Conservation (phyloP, 495 filamentous ascomycete species). For the Staphylotrichum tortipilum region DNA sequence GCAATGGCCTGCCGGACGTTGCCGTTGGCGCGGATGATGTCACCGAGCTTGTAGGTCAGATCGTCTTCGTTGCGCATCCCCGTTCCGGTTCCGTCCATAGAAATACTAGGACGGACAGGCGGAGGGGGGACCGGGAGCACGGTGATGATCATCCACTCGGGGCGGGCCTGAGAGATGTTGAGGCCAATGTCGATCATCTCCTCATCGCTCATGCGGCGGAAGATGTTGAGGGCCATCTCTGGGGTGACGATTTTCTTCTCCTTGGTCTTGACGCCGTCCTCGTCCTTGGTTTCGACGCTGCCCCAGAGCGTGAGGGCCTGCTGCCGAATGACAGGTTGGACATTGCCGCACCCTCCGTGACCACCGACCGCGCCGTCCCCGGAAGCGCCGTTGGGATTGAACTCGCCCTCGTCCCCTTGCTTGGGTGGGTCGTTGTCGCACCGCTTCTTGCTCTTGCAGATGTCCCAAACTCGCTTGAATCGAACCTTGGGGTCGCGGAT, state of each 20-base stretch:
- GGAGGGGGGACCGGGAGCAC: conserved; percentile 92
- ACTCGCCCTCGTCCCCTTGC: conserved; percentile 47
- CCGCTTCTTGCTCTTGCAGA: conserved; percentile 75
- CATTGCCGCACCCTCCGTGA: conserved; percentile 91
- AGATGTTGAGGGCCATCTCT: conserved; percentile 70
- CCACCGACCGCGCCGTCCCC: conserved; percentile 17
- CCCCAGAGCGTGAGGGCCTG: conserved; percentile 73
- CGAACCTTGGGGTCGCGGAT: conserved; percentile 85
- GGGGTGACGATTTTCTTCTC: conserved; percentile 85
- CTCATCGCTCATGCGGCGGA: conserved; percentile 68
- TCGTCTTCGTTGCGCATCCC: conserved; percentile 94
- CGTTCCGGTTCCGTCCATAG: conserved; percentile 77
- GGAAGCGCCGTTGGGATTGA: conserved; percentile 40
- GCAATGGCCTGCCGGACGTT: conserved; percentile 82
- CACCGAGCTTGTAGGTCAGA: conserved; percentile 95
- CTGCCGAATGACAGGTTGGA: conserved; percentile 76
- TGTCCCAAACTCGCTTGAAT: conserved; percentile 79
- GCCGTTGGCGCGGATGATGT: conserved; percentile 95
- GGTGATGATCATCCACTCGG: conserved; percentile 97
- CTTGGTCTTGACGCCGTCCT: conserved; percentile 72
- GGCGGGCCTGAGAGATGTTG: conserved; percentile 85
- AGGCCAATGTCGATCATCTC: conserved; percentile 82
- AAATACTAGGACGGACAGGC: conserved; percentile 90
- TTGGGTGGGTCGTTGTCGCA: conserved; percentile 66
- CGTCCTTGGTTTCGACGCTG: conserved; percentile 37